Conservation (phyloP, 1,284 basidiomycete species). For the Trametes versicolor region DNA sequence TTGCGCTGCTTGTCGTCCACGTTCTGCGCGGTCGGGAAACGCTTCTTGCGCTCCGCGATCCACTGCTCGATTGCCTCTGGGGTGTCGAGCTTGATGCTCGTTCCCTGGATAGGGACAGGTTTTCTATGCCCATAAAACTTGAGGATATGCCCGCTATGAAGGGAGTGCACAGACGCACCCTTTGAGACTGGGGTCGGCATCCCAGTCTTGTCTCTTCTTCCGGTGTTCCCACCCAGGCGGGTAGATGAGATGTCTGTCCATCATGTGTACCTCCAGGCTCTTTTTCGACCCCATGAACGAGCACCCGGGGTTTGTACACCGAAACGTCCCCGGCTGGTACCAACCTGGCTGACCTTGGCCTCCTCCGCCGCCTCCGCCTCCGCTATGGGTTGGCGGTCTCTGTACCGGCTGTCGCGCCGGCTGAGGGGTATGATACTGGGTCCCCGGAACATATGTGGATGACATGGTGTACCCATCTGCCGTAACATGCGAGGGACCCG, state of each 20-base stretch:
- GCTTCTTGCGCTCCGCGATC: constrained; percentile 87
- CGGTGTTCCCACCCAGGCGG: constrained; percentile 78
- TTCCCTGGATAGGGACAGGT: constrained; percentile 82
- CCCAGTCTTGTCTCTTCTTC: constrained; percentile 71
- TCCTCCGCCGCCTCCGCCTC: constrained; percentile 27
- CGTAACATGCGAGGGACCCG: constrained; percentile 48
- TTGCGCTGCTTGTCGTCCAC: constrained; percentile 83
- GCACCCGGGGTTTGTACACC: constrained; percentile 77
- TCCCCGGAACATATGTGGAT: constrained; percentile 53
- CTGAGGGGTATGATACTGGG: constrained; percentile 19
- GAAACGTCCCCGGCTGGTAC: constrained; percentile 68
- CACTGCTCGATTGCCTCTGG: constrained; percentile 86
- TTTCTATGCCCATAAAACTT: constrained; percentile 55
- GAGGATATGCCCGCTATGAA: neutral
- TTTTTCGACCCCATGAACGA: constrained; percentile 79
- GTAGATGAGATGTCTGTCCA: constrained; percentile 90
- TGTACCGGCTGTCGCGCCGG: constrained; percentile 8
- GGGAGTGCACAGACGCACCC: constrained; percentile 54
- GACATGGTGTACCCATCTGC: constrained; percentile 65
- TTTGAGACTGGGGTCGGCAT: constrained; percentile 79
- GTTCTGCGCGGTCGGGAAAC: constrained; percentile 79
- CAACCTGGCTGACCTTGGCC: constrained; percentile 48
- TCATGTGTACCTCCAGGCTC: constrained; percentile 85
- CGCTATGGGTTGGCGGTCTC: constrained; percentile 16
- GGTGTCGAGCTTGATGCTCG: constrained; percentile 78